Percentiles rank a stretch among this genome's conserved stretches.
phyloP scores from a whole-genome alignment of 2,329 filamentous ascomycete species.

The Venturiaceae sp. region DNA sequence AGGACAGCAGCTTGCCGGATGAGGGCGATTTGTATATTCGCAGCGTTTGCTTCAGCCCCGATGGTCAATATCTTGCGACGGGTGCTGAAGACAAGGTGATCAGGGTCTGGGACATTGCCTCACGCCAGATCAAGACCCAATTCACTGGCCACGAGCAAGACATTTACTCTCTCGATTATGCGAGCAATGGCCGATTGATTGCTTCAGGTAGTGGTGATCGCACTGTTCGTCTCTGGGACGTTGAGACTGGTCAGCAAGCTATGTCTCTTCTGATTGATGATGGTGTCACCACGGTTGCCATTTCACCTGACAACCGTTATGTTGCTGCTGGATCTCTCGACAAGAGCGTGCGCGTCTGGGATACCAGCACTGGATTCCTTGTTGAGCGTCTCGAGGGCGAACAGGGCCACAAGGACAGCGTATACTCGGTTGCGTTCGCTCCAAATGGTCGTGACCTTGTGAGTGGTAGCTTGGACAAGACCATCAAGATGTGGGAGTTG shows the following conservation, averaged over 20 bases:
- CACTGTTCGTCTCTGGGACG: conserved; percentile 93
- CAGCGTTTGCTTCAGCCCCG: conserved; percentile 97
- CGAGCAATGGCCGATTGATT: conserved; percentile 85
- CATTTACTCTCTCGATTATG: conserved; percentile 94
- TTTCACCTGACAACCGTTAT: conserved; percentile 88
- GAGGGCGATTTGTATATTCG: conserved; percentile 92
- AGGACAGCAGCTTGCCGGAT: conserved; percentile 79
- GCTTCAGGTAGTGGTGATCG: conserved; percentile 92
- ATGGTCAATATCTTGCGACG: conserved; percentile 87
- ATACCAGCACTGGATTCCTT: conserved; percentile 74
- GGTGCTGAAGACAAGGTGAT: conserved; percentile 98
- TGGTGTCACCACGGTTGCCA: conserved; percentile 93
- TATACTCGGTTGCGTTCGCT: conserved; percentile 93
- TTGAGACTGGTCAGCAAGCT: conserved; percentile 72
- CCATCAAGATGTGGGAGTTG: conserved; percentile 99
- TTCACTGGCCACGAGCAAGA: conserved; percentile 98
- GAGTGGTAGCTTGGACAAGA: conserved; percentile 91
- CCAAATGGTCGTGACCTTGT: conserved; percentile 89
- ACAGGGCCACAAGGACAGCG: conserved; percentile 92
- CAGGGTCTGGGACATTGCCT: conserved; percentile 88
- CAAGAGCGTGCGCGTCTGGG: conserved; percentile 97
- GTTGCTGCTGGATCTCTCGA: conserved; percentile 93
- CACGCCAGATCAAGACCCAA: conserved; percentile 75
- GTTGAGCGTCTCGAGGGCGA: conserved; percentile 87
- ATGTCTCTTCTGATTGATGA: conserved; percentile 89